Percentiles rank a stretch among this genome's conserved stretches.
Evolutionary conservation across 768 basidiomycete species (phyloP).

Genomic region (Boletus rufocinnamomeus): DNA sequence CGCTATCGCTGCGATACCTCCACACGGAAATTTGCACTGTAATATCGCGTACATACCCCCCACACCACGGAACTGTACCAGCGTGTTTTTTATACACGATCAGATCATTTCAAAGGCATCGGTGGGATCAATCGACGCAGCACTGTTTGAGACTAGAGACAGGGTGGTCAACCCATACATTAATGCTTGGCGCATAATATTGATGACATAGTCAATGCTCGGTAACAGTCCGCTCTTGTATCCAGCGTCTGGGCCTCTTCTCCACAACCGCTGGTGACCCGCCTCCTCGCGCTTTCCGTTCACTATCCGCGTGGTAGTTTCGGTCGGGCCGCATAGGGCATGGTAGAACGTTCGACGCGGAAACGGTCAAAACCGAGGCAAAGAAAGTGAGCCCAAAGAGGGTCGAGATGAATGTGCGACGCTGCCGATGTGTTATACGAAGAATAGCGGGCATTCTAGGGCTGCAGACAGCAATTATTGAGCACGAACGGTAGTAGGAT

Average conservation of each 20-base stretch:
- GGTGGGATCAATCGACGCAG: slow-evolving; percentile 1
- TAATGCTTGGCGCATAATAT: slow-evolving; percentile 2
- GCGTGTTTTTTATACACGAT: slow-evolving; percentile 25
- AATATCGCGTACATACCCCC: slow-evolving; percentile 27
- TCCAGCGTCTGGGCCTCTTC: slow-evolving; percentile 76
- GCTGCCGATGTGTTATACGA: slow-evolving; percentile 56
- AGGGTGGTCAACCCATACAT: neutral
- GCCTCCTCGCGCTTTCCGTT: slow-evolving; percentile 31
- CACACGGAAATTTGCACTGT: slow-evolving; percentile 34
- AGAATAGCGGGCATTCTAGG: slow-evolving; percentile 62
- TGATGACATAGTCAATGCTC: slow-evolving; percentile 15
- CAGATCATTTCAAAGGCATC: neutral
- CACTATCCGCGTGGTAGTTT: slow-evolving; percentile 59
- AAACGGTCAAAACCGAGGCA: slow-evolving; percentile 77
- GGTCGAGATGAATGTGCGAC: slow-evolving; percentile 72
- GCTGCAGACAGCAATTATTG: slow-evolving; percentile 54
- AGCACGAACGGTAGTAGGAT: slow-evolving; percentile 27
- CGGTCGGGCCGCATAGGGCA: slow-evolving; percentile 72
- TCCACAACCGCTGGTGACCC: slow-evolving; percentile 46
- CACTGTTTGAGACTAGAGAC: neutral
- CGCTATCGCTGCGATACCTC: slow-evolving; percentile 20
- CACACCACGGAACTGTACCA: slow-evolving; percentile 26
- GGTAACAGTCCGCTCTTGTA: slow-evolving; percentile 59
- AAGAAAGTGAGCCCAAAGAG: slow-evolving; percentile 82
- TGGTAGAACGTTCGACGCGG: slow-evolving; percentile 75